Percentiles rank a stretch among this genome's conserved stretches.
These are phyloP conservation scores for Dothideomycetes sp. DNA, from an alignment of 2,329 filamentous ascomycete species.

Conservation along the genomic window DNA sequence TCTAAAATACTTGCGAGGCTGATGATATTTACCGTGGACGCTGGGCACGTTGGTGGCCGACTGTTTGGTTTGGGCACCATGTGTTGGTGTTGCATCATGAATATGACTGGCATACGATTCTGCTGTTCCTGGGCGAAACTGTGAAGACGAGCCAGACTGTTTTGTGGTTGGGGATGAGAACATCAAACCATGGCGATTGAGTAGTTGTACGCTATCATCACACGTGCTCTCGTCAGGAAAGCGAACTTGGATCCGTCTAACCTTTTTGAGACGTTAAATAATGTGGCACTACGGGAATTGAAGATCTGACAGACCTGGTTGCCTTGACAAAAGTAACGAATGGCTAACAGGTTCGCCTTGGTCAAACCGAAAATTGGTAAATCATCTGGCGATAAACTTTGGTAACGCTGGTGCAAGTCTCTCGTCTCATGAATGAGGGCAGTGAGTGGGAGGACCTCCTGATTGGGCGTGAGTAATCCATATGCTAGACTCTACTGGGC, in stretches of 20 bases:
- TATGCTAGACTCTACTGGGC: too few species aligned
- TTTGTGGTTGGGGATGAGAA: background rate
- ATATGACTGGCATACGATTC: too few species aligned
- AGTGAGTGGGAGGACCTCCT: conserved; percentile 13
- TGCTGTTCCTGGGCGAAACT: too few species aligned
- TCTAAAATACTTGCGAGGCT: too few species aligned
- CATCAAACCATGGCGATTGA: conserved; percentile 5
- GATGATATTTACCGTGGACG: too few species aligned
- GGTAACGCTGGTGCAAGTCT: background rate
- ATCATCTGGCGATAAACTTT: conserved; percentile 24
- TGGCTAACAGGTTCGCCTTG: conserved; percentile 31
- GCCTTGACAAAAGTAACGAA: conserved; percentile 31
- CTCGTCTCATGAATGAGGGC: conserved; percentile 12
- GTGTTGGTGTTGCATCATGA: too few species aligned
- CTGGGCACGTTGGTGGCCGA: too few species aligned
- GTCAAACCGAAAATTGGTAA: conserved; percentile 37
- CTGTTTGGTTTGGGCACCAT: too few species aligned
- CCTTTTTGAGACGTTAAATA: too few species aligned
- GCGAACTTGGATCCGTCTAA: conserved; percentile 25
- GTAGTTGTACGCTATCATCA: conserved; percentile 1
- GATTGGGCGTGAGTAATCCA: too few species aligned
- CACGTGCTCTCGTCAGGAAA: conserved; percentile 20
- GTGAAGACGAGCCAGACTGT: too few species aligned
- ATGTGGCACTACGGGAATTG: too few species aligned
- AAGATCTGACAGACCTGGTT: conserved; percentile 24